Base-by-base conservation (phyloP, 139 green algal species). In the Coelastrella sp. region DNA sequence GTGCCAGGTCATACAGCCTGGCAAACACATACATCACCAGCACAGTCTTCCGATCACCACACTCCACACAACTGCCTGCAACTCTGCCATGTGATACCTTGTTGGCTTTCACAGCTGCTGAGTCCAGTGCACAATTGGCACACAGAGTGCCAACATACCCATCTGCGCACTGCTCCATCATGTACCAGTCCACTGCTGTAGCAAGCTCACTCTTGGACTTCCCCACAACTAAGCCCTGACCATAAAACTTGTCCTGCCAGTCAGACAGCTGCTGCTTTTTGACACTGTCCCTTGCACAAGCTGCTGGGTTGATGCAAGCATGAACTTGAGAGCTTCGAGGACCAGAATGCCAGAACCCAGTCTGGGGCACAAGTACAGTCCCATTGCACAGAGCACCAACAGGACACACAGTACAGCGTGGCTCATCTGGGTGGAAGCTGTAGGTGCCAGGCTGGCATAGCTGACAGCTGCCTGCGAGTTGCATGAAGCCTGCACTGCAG, bases 361-460 rank as follows among this genome's bases (percentile, higher is more conserved):
- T 50, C 9, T 66, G 7, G 25, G 82, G 82, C 32, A 81, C 82
- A 3, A 82, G 25, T 23, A 75, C 69, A n/a, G 82, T 82, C 57
- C 69, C 82, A 38, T 87, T 87, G 71, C 82, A 87, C 13, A 4
- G 27, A 5, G 82, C 82, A 35, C 82, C 82, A n/a, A n/a, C n/a
- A 27, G 82, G 82, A 43, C 82, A 87, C 50, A 57, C 4, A 25
- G 53, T n/a, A 34, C 82, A 87, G 7, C 23, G 25, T 9, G 71
- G 23, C 53, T 72, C 82, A n/a, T 74, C 53, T 5, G 82, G 27
- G 27, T 37, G 37, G 19, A 87, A 83, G 43, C 64, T 68, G 69
- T 67, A 87, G 2, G 82, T 77, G 38, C 82, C 82, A 21, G 57
- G 27, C 17, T n/a, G 25, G 41, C 82, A 87, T 25, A 62, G 37